Evolutionary conservation across 1,284 basidiomycete genomes (phyloP).

Genomic region (Albatrellus sp.): DNA sequence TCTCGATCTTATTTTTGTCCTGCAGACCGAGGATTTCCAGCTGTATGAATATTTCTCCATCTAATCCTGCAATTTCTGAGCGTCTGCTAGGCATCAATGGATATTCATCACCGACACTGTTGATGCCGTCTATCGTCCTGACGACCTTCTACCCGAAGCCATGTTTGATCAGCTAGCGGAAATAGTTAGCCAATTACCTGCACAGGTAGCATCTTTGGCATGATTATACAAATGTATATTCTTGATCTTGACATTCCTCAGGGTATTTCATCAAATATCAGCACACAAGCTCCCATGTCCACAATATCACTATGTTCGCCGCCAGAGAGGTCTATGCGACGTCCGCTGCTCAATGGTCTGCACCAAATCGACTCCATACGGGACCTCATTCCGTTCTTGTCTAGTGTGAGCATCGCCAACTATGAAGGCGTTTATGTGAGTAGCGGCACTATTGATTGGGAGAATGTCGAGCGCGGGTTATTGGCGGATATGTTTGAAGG

Average conservation of each 20-base stretch:
- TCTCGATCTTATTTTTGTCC: constrained; percentile 78
- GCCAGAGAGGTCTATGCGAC: constrained; percentile 39
- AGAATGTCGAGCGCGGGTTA: constrained; percentile 69
- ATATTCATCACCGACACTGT: constrained; percentile 97
- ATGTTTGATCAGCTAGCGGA: constrained; percentile 90
- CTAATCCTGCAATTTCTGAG: not conserved
- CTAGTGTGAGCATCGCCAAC: constrained; percentile 74
- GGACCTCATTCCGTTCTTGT: constrained; percentile 80
- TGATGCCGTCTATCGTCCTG: constrained; percentile 84
- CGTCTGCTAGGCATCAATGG: constrained; percentile 80
- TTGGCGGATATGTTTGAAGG: constrained; percentile 84
- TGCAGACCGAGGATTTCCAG: constrained; percentile 97
- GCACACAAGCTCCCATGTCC: not conserved
- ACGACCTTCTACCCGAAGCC: constrained; percentile 74
- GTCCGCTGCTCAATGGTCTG: constrained; percentile 58
- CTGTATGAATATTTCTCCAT: constrained; percentile 45
- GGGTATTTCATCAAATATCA: constrained; percentile 1
- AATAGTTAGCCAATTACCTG: constrained; percentile 54
- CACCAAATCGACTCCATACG: constrained; percentile 71
- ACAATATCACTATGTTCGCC: constrained; percentile 3
- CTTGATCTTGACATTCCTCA: not conserved
- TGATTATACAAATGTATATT: not conserved
- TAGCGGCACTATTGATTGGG: constrained; percentile 75
- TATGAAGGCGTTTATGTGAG: constrained; percentile 85
- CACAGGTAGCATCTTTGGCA: constrained; percentile 18